Percentiles rank a stretch among this genome's conserved stretches.
phyloP scores from a whole-genome alignment of 2,329 filamentous ascomycete genomes.

The Aureobasidium leucospermi region DNA sequence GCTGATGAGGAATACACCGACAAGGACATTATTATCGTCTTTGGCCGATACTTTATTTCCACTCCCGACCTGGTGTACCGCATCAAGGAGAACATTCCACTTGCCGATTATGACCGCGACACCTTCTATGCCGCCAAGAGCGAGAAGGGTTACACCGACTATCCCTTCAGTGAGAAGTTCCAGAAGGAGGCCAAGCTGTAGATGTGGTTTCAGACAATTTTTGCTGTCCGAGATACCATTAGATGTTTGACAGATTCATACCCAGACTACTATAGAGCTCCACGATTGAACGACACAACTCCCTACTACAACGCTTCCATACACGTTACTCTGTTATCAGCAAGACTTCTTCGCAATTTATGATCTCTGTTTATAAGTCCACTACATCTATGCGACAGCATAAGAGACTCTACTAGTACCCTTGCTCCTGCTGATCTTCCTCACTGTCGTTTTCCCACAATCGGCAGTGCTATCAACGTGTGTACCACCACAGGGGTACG shows the following conservation, averaged over 20 bases:
- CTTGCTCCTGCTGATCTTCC: constrained; percentile 59
- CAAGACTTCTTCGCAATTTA: too few species aligned
- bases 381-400: constrained; percentile 2
- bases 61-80: constrained; percentile 44
- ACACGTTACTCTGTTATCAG: too few species aligned
- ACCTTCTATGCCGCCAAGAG: constrained; percentile 39
- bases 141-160: constrained; percentile 36
- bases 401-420: constrained; percentile 51
- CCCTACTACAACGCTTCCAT: too few species aligned
- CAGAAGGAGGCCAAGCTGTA: constrained; percentile 18
- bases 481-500: constrained; percentile 69
- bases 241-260: background rate
- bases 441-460: constrained; percentile 56
- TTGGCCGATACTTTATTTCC: constrained; percentile 43
- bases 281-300: background rate
- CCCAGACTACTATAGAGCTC: background rate
- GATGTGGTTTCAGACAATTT: background rate
- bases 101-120: constrained; percentile 39
- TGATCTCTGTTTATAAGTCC: background rate
- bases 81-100: constrained; percentile 35
- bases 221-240: constrained; percentile 2
- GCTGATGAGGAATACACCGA: constrained; percentile 36
- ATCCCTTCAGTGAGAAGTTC: constrained; percentile 33
- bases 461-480: constrained; percentile 57
- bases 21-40: constrained; percentile 39